phyloP scores from a whole-genome alignment of 306 rosid genomes.

The Spatholobus suberectus region DNA sequence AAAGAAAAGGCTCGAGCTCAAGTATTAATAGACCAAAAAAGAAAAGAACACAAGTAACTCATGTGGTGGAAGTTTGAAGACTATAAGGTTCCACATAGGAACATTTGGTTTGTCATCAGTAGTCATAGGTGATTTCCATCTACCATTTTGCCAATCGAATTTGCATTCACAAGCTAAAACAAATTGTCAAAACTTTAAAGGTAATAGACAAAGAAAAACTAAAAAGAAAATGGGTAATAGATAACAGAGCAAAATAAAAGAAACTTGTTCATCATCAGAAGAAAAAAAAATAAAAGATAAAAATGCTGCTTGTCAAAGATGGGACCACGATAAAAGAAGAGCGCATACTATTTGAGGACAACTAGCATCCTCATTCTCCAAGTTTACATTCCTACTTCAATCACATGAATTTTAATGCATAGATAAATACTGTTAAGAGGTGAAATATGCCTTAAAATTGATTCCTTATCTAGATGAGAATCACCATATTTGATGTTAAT shows the following conservation, averaged over 20 bases:
- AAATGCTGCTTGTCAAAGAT: slow-evolving; percentile 68
- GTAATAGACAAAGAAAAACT: too few species aligned
- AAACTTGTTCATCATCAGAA: too few species aligned
- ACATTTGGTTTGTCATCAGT: slow-evolving; percentile 74
- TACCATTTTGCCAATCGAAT: slow-evolving; percentile 62
- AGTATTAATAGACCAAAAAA: too few species aligned
- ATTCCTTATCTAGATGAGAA: slow-evolving; percentile 3
- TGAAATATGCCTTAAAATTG: background rate
- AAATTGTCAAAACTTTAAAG: background rate
- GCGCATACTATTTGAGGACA: slow-evolving; percentile 54
- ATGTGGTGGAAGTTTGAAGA: slow-evolving; percentile 81
- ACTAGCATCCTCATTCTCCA: slow-evolving; percentile 32
- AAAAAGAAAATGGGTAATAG: too few species aligned
- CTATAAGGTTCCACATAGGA: slow-evolving; percentile 94
- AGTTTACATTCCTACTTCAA: slow-evolving; percentile 24
- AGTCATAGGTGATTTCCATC: slow-evolving; percentile 69
- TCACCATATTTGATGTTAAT: too few species aligned
- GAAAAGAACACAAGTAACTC: slow-evolving; percentile 80
- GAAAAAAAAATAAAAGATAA: too few species aligned
- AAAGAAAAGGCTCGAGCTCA: too few species aligned
- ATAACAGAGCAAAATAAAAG: too few species aligned
- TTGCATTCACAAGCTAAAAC: slow-evolving; percentile 28
- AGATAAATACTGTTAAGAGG: slow-evolving; percentile 5
- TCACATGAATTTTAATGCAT: slow-evolving; percentile 44
- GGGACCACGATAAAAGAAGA: slow-evolving; percentile 64